A percentile compares a stretch with the other conserved stretches of the same genome.
Conservation (phyloP, 2,329 filamentous ascomycete genomes). For the Metarhizium robertsii region DNA sequence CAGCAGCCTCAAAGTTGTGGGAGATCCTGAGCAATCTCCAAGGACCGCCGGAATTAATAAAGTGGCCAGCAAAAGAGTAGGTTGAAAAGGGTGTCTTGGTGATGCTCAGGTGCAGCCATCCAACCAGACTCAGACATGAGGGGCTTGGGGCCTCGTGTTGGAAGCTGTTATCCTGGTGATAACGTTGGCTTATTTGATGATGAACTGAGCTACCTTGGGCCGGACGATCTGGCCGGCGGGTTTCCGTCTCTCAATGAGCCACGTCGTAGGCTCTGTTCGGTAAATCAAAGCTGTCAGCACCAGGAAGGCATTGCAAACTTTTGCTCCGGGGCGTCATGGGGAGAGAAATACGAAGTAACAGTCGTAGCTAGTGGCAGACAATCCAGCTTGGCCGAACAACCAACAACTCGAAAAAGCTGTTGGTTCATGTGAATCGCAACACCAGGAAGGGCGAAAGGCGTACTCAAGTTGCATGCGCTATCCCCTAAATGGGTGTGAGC, state of each 20-base stretch:
- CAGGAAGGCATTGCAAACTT: too few species aligned
- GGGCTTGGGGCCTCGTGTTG: background rate
- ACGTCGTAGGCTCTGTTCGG: too few species aligned
- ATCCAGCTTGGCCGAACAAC: too few species aligned
- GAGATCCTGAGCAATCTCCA: background rate
- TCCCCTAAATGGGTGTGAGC: background rate
- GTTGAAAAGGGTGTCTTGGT: background rate
- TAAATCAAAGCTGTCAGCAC: too few species aligned
- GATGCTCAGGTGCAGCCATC: background rate
- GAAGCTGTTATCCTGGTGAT: background rate
- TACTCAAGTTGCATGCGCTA: background rate
- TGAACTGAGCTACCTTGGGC: background rate
- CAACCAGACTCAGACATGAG: background rate
- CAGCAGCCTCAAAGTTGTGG: background rate
- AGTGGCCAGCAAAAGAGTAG: background rate
- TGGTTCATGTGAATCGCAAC: background rate
- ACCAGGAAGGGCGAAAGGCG: background rate
- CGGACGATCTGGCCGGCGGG: too few species aligned
- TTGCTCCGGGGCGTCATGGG: too few species aligned
- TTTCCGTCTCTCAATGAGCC: too few species aligned
- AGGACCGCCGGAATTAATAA: background rate
- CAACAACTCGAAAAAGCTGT: background rate
- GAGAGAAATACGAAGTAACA: too few species aligned
- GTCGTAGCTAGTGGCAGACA: too few species aligned
- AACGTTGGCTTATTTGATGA: background rate